Conservation (phyloP, 257 asterid genomes). For the Orobanche coerulescens region DNA sequence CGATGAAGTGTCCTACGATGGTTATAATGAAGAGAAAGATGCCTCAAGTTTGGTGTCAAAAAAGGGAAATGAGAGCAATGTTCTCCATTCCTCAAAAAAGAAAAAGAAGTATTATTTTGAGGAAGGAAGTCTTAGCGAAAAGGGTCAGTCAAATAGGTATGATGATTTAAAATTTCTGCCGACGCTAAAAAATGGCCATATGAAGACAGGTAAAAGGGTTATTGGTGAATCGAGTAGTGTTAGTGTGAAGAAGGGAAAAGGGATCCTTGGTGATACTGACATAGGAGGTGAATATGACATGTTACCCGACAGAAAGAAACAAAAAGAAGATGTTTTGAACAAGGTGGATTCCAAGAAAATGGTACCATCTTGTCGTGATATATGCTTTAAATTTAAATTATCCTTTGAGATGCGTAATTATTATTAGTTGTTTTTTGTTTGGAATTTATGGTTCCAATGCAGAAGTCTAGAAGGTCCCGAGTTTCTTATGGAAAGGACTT, state of each 20-base stretch:
- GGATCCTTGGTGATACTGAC: constrained; percentile 8
- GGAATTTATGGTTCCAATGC: constrained; percentile 21
- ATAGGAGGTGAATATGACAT: constrained; percentile 15
- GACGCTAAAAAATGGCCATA: constrained; percentile 18
- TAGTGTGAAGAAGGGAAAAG: constrained; percentile 26
- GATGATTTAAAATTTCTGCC: constrained; percentile 23
- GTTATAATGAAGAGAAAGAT: constrained; percentile 21
- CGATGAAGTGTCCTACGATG: constrained; percentile 27
- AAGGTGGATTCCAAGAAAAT: too few species aligned
- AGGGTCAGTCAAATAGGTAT: constrained; percentile 33
- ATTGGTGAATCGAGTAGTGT: constrained; percentile 20
- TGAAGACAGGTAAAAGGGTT: constrained; percentile 20
- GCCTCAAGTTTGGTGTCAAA: constrained; percentile 25
- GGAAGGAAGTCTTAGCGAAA: constrained; percentile 25
- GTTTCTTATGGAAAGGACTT: constrained; percentile 27
- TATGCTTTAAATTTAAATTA: not conserved
- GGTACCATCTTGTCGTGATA: too few species aligned
- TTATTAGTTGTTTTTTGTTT: constrained; percentile 13
- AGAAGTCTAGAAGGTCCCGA: constrained; percentile 26
- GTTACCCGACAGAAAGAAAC: constrained; percentile 15
- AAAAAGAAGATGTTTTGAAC: constrained; percentile 13
- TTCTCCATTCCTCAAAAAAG: constrained; percentile 22
- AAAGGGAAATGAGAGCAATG: constrained; percentile 19
- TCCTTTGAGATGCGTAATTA: constrained; percentile 18
- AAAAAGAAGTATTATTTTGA: constrained; percentile 12